Percentiles rank a stretch among this genome's conserved stretches.
phyloP scores from a whole-genome alignment of 1,284 basidiomycete genomes.

The Ustilago hordei region DNA sequence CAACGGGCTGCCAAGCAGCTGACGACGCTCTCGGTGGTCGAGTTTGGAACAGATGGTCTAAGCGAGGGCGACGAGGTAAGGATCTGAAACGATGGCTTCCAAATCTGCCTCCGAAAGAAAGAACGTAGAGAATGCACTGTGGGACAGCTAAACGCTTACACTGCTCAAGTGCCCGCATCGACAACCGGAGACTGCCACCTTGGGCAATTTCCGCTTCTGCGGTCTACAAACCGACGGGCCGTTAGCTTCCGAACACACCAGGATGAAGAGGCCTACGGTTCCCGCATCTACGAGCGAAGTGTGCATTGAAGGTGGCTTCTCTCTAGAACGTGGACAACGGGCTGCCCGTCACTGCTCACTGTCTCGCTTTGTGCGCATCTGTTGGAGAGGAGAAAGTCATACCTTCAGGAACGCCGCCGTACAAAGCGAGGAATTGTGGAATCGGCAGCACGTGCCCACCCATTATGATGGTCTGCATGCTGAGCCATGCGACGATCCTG shows the following conservation, averaged over 20 bases:
- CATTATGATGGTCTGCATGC: not conserved
- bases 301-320: not conserved
- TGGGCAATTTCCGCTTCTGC: not conserved
- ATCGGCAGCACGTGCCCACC: not conserved
- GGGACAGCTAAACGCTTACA: slow-evolving; percentile 1
- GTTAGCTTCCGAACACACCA: not conserved
- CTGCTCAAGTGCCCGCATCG: not conserved
- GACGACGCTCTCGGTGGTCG: not conserved
- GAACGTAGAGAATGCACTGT: not conserved
- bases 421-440: not conserved
- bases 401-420: not conserved
- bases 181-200: not conserved
- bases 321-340: too few species aligned
- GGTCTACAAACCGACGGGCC: slow-evolving; percentile 1
- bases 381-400: not conserved
- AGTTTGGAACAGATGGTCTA: not conserved
- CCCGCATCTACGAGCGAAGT: not conserved
- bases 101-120: not conserved
- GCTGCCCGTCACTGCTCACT: too few species aligned
- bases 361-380: not conserved
- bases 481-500: not conserved
- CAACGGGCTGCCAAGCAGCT: not conserved
- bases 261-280: not conserved
- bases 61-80: not conserved
- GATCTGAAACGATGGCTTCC: not conserved